A percentile compares a stretch with the other conserved stretches of the same genome.
These are phyloP conservation scores for Sporothrix luriei DNA, from an alignment of 2,329 filamentous ascomycete genomes.

Conservation along the genomic window DNA sequence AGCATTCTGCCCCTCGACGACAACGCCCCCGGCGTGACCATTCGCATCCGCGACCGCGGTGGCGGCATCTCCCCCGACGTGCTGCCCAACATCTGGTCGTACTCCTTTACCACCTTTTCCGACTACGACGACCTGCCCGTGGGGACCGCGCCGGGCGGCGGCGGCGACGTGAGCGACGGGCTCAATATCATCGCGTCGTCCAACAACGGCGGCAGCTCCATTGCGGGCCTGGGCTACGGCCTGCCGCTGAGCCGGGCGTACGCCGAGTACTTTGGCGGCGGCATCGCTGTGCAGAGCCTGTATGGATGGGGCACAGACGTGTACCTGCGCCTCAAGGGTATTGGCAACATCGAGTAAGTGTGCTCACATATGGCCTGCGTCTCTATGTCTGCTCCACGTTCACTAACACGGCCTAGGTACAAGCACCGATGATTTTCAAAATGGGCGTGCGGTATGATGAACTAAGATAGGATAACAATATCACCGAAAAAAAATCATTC, in stretches of 20 bases:
- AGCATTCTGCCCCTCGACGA: slow-evolving; percentile 61
- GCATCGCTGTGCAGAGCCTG: slow-evolving; percentile 90
- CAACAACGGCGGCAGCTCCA: slow-evolving; percentile 74
- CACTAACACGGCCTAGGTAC: slow-evolving; percentile 6
- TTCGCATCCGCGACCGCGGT: slow-evolving; percentile 92
- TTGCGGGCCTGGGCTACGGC: slow-evolving; percentile 92
- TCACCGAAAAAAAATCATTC: too few species aligned
- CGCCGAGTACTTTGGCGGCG: slow-evolving; percentile 96
- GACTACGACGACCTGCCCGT: slow-evolving; percentile 59
- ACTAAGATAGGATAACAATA: slow-evolving; percentile 2
- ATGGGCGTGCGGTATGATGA: too few species aligned
- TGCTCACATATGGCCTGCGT: not conserved
- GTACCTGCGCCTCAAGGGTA: slow-evolving; percentile 65
- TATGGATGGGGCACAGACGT: slow-evolving; percentile 87
- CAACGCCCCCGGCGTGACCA: slow-evolving; percentile 81
- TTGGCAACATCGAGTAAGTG: slow-evolving; percentile 55
- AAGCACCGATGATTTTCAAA: not conserved
- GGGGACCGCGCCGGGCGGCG: slow-evolving; percentile 62
- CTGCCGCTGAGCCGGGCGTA: slow-evolving; percentile 88
- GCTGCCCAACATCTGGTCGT: slow-evolving; percentile 88
- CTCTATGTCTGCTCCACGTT: not conserved
- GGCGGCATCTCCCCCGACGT: slow-evolving; percentile 87
- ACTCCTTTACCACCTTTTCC: slow-evolving; percentile 93
- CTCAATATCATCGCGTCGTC: slow-evolving; percentile 74
- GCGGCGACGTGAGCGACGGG: slow-evolving; percentile 67